Base-by-base conservation (phyloP, 371 early-diverging fungal species). In the Saksenaea oblongispora region DNA sequence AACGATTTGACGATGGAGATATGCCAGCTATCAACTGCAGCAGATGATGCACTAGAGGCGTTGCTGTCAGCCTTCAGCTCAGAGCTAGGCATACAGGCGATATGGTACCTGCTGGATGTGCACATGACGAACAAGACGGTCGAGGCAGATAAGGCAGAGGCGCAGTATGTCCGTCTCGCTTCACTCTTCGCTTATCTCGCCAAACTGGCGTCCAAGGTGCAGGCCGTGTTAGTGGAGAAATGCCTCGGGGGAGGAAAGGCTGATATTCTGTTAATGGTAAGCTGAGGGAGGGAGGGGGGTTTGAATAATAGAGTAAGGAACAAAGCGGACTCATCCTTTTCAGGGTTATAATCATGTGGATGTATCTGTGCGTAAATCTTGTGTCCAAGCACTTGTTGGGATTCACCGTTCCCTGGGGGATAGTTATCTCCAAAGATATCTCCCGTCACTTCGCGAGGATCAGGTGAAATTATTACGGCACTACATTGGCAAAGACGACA, bases 301-400 rank as follows among this genome's bases (percentile, higher is more conserved):
- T n/a, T 24, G 39, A 27, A 34, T 26, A 1, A 22, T 13, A 15
- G 15, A 34, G 27, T 37, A 36, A n/a, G 35, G 18, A 11, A 26
- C 14, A 14, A 34, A 26, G 26, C 35, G 39, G 15, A 63, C 18
- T 27, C 27, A n/a, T n/a, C 31, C 41, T 42, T 2, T 7, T 22
- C 34, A 72, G 73, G 68, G 73, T 24, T 56, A 51, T 34, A 69
- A 66, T 56, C 71, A 72, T 53, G 5, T 57, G 13, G 56, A 58
- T 41, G 18, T 64, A 8, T 54, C 59, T 5, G 66, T 76, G 4
- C 60, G 76, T 34, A 54, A 63, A 47, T 59, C 73, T 15, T 69
- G 76, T 44, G 68, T 76, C 1, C 55, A 70, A 24, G 66, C 76
- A 9, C 42, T 73, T 17, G 69, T 73, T 13, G 68, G 63, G 24